Base-by-base conservation (phyloP, 2,329 filamentous ascomycete species). In the Microdochium nivale region DNA sequence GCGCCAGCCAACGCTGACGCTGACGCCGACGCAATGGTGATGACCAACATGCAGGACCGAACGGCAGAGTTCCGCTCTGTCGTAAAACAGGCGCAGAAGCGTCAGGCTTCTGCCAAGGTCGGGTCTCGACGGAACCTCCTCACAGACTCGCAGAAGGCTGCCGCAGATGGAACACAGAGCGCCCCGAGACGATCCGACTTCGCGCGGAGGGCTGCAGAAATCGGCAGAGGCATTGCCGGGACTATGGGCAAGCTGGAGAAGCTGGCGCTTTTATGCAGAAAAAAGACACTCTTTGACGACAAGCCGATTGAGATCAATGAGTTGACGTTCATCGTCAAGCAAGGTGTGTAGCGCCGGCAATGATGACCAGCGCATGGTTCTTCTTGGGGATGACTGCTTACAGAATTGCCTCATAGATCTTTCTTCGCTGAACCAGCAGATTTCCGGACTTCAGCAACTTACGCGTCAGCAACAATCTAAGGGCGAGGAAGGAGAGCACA, bases 211-310 rank as follows among this genome's bases (percentile, higher is more conserved):
- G 94, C 94, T 8, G 90, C 90, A 43, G 88, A 94, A 60, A 96
- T 99, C 63, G 94, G 92, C 51, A 81, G 90, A 60, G 90, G 90
- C 30, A 97, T 99, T 58, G 87, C 87, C 13, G 86, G 81, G 52
- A 97, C 94, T 8, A 96, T 96, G 84, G 90, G 84, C 52, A 99
- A 97, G 71, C 74, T 99, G 62, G 90, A 97, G 72, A 89, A 95
- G 68, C 74, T 99, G 58, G 92, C 91, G 54, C 88, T 96, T 68
- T 74, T 99, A 65, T 94, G 94, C n/a, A 92, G 90, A 69, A 84
- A 92, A 63, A 95, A 96, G 71, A 96, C 94, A 10, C 83, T 99
- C 44, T 99, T 99, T 67, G 94, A 99, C 69, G 94, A 99, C 73
- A 83, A 89, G 66, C 90, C 94, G 0, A 88, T 96, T 51, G 94